A percentile compares a stretch with the other conserved stretches of the same genome.
These are phyloP conservation scores for Baffinella frigidus DNA, from an alignment of 208 protist species.

Conservation along the genomic window DNA sequence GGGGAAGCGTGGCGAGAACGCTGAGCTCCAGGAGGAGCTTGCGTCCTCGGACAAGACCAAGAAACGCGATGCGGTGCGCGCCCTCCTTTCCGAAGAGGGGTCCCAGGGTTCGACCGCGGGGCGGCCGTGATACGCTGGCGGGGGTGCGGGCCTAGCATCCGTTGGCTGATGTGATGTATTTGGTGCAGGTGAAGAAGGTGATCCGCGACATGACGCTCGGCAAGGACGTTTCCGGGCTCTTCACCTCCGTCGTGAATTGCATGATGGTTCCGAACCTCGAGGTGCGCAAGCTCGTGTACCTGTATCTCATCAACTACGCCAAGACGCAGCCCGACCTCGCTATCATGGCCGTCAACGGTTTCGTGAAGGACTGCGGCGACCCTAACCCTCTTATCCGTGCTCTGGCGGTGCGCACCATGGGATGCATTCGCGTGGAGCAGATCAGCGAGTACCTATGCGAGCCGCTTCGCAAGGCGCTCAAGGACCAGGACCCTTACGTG, in stretches of 20 bases:
- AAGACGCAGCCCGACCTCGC: slow-evolving; percentile 92
- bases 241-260: slow-evolving; percentile 90
- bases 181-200: slow-evolving; percentile 94
- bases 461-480: slow-evolving; percentile 86
- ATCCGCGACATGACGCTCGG: slow-evolving; percentile 97
- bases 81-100: too few species aligned
- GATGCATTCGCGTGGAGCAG: slow-evolving; percentile 91
- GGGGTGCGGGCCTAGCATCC: too few species aligned
- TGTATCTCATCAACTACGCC: slow-evolving; percentile 98
- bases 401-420: slow-evolving; percentile 97
- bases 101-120: too few species aligned
- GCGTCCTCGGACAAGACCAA: slow-evolving; percentile 35
- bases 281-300: slow-evolving; percentile 97
- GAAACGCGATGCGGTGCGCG: slow-evolving; percentile 55
- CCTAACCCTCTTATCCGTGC: slow-evolving; percentile 93
- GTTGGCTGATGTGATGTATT: too few species aligned
- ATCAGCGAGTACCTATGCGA: slow-evolving; percentile 94
- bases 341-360: slow-evolving; percentile 94
- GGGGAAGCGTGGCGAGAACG: slow-evolving; percentile 32
- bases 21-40: slow-evolving; percentile 60
- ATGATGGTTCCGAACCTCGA: slow-evolving; percentile 91
- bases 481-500: slow-evolving; percentile 96
- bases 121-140: too few species aligned
- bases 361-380: slow-evolving; percentile 89
- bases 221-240: slow-evolving; percentile 90